Percentiles rank a stretch among this genome's conserved stretches.
Conservation (phyloP, 495 filamentous ascomycete species). For the Aspergillus indologenus region DNA sequence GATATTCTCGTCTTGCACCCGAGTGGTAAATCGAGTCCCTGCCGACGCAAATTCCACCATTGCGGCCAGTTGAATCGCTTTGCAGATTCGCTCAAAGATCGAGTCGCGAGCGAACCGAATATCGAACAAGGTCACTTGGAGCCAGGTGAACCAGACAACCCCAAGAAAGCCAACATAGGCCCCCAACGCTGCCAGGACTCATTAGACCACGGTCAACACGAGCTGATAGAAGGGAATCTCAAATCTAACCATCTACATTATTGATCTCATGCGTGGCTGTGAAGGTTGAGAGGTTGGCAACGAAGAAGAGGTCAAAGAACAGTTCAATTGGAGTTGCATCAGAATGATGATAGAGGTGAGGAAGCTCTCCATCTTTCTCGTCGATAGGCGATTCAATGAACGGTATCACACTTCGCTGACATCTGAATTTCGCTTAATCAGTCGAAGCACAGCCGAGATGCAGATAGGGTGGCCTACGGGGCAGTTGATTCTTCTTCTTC, state of each 20-base stretch:
- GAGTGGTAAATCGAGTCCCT: slow-evolving; percentile 52
- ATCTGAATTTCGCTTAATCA: slow-evolving; percentile 8
- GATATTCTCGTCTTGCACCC: slow-evolving; percentile 41
- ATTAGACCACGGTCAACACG: slow-evolving; percentile 4
- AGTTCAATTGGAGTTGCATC: slow-evolving; percentile 57
- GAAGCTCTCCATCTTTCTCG: slow-evolving; percentile 18
- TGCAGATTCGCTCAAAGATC: slow-evolving; percentile 63
- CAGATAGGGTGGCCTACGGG: slow-evolving; percentile 20
- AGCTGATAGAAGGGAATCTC: not conserved
- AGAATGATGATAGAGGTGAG: slow-evolving; percentile 31
- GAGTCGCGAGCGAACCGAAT: slow-evolving; percentile 66
- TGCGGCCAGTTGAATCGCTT: slow-evolving; percentile 58
- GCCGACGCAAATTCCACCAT: slow-evolving; percentile 65
- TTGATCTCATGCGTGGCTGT: slow-evolving; percentile 54
- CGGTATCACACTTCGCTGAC: slow-evolving; percentile 20
- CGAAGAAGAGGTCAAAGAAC: slow-evolving; percentile 71
- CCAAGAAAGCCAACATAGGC: slow-evolving; percentile 63
- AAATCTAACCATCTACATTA: slow-evolving; percentile 35
- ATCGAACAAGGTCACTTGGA: slow-evolving; percentile 65
- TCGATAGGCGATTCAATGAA: slow-evolving; percentile 38
- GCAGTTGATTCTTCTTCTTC: slow-evolving; percentile 5
- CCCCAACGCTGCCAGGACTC: slow-evolving; percentile 29
- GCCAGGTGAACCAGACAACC: slow-evolving; percentile 72
- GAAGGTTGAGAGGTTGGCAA: slow-evolving; percentile 65
- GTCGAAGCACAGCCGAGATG: slow-evolving; percentile 5